Conservation (phyloP, 192 early-diverging fungal genomes). For the Coemansia sp. region DNA sequence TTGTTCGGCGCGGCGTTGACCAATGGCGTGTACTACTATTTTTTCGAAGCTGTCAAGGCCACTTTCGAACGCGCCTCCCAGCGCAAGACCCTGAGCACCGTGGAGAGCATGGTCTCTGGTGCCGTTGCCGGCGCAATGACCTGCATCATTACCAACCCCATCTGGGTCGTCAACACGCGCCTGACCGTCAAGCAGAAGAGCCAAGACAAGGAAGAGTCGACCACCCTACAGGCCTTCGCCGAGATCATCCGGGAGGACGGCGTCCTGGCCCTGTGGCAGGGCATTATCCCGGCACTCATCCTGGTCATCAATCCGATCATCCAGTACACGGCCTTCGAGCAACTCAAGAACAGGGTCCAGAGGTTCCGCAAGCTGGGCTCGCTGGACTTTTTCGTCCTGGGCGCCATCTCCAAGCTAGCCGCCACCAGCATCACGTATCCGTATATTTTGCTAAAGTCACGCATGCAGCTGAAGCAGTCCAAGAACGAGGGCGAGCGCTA, state of each 20-base stretch:
- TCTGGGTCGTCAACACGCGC: slow-evolving; percentile 98
- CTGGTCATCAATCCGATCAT: slow-evolving; percentile 99
- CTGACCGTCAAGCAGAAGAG: slow-evolving; percentile 73
- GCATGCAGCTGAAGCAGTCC: slow-evolving; percentile 95
- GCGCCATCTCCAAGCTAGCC: slow-evolving; percentile 91
- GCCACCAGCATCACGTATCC: slow-evolving; percentile 97
- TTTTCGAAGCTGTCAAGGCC: slow-evolving; percentile 88
- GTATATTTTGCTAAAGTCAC: slow-evolving; percentile 97
- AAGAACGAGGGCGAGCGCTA: slow-evolving; percentile 76
- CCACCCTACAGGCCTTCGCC: slow-evolving; percentile 56
- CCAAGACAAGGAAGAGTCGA: slow-evolving; percentile 57
- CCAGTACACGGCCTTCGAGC: slow-evolving; percentile 99
- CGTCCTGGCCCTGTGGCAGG: slow-evolving; percentile 83
- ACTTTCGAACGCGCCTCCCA: slow-evolving; percentile 71
- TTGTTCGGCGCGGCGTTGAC: slow-evolving; percentile 97
- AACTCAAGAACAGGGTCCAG: slow-evolving; percentile 70
- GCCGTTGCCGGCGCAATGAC: slow-evolving; percentile 85
- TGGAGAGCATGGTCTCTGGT: slow-evolving; percentile 91
- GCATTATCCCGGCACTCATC: slow-evolving; percentile 92
- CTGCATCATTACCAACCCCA: slow-evolving; percentile 91
- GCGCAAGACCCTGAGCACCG: slow-evolving; percentile 70
- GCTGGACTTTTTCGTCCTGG: slow-evolving; percentile 94
- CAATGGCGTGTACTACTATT: slow-evolving; percentile 87
- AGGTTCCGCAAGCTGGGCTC: slow-evolving; percentile 67
- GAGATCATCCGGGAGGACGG: slow-evolving; percentile 91